Conservation (phyloP, 805 yeast genomes). For the Ogataea zsoltii region DNA sequence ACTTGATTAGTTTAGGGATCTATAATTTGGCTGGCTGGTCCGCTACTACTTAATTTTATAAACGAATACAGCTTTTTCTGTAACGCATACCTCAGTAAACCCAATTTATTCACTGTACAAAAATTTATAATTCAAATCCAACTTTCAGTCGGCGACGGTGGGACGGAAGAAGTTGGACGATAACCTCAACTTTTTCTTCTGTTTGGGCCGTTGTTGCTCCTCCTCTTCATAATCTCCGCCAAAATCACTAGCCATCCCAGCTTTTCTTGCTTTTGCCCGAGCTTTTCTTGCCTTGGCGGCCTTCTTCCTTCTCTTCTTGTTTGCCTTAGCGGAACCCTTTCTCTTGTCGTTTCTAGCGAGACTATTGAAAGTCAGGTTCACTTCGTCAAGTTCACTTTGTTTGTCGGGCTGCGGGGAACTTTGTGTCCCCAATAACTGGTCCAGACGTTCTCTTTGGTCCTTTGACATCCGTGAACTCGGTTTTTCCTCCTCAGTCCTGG, state of each 20-base stretch:
- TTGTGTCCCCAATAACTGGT: background rate
- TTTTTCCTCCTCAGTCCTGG: background rate
- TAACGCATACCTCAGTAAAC: background rate
- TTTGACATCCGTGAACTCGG: background rate
- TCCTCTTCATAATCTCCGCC: background rate
- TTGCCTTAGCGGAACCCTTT: slow-evolving; percentile 2
- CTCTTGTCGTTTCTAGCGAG: background rate
- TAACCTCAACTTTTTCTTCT: slow-evolving; percentile 19
- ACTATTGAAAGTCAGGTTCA: background rate
- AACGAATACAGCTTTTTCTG: background rate
- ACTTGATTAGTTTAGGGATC: background rate
- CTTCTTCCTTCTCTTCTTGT: slow-evolving; percentile 1
- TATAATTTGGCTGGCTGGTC: background rate
- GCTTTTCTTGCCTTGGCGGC: slow-evolving; percentile 9
- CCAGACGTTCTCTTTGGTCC: background rate
- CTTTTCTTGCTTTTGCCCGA: slow-evolving; percentile 6
- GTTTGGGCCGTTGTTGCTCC: background rate
- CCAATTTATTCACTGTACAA: background rate
- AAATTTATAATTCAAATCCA: background rate
- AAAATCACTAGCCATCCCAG: background rate
- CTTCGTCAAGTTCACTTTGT: slow-evolving; percentile 1
- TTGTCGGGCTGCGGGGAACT: background rate
- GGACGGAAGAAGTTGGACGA: slow-evolving; percentile 20
- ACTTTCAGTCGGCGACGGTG: slow-evolving; percentile 2
- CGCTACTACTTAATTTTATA: too few relatives aligned